Base-by-base conservation (phyloP, 2,329 filamentous ascomycete genomes). In the Fusarium subtropicale region DNA sequence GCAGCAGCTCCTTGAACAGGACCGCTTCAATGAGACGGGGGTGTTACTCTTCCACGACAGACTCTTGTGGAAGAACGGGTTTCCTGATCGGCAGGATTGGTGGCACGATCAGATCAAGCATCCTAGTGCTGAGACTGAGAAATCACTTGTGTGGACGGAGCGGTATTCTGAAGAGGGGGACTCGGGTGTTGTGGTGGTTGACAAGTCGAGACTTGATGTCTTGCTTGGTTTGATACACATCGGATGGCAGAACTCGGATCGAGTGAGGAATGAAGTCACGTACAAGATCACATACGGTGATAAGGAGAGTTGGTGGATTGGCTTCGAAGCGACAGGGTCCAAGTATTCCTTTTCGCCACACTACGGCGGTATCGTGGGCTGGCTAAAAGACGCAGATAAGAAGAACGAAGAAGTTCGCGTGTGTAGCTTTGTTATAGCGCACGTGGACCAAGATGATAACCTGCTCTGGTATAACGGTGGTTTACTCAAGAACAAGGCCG, bases 301-400 rank as follows among this genome's bases (percentile, higher is more conserved):
- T 38, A 84, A 84, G 65, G 82, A 84, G 64, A 81, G 76, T 1
- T 84, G 78, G 76, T 84, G 82, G 82, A 74, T 84, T 24, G 81
- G 81, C 0, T 75, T 83, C 10, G 82, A 84, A 59, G 74, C 83
- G 2, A 76, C 77, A 4, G 78, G 77, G 5, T 76, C 79, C 0
- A 62, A 51, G 0, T 83, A 83, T 52, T 71, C 75, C 3, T 83
- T 84, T 59, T 80, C 81, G 8, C 56, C 69, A 31, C 79, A 82
- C 50, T 83, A 84, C 47, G 82, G 77, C 1, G 76, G 79, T 3
- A 80, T 83, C 10, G 66, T 81, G 1, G 82, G 82, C 1, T 79
- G 79, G 77, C 2, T 60, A 10, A 8, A 57, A 70, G 33, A 41
- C 28, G 15, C 18, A 26, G 28, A 34, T 11, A 13, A 48, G 2